Evolutionary conservation across 1,284 basidiomycete species (phyloP), one percentile per base, ranked within the genome.

Genomic region (Ganoderma multipileum): DNA sequence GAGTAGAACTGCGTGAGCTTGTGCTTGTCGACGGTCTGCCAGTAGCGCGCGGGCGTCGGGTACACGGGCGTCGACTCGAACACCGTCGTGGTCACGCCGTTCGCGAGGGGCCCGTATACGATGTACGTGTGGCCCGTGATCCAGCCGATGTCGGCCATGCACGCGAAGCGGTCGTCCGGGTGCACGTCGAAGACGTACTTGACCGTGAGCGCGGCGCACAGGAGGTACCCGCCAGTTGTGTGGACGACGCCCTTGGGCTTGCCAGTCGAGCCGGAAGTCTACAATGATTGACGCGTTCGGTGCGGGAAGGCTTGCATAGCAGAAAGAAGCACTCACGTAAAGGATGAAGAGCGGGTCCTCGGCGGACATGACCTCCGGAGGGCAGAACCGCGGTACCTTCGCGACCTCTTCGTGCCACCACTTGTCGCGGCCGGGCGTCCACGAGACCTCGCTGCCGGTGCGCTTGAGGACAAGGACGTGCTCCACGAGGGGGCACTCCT

Each of bases 81-180:
- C 68, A 99, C 92, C 73, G 92, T 94, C 26, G 97, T 98, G 18
- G 95, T 89, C 61, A 96, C 92, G 72, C 97, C 97, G 79, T 96
- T 95, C 69, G 89, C 85, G 68, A 99, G 89, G 5, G 98, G 98
- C 28, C 98, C 97, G 81, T 99, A 99, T 74, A 99, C 89, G 79
- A 99, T 99, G 85, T 99, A 96, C 81, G 95, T 95, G 85, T 99
- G 97, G 47, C 97, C 97, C 4, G 97, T 99, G 83, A 99, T 98
- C 97, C 97, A 99, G 76, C 97, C 97, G 67, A 99, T 89, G 79
- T 99, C 97, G 71, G 97, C 97, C 97, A 99, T 97, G 86, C 98
- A 99, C 6, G 94, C 97, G 80, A 97, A 99, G 74, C 87, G 90
- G 83, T 97, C 93, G 66, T 93, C 94, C 18, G 92, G 89, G 81